phyloP scores from a whole-genome alignment of 1,139 yeast genomes.

The Debaryomycetaceae sp. region DNA sequence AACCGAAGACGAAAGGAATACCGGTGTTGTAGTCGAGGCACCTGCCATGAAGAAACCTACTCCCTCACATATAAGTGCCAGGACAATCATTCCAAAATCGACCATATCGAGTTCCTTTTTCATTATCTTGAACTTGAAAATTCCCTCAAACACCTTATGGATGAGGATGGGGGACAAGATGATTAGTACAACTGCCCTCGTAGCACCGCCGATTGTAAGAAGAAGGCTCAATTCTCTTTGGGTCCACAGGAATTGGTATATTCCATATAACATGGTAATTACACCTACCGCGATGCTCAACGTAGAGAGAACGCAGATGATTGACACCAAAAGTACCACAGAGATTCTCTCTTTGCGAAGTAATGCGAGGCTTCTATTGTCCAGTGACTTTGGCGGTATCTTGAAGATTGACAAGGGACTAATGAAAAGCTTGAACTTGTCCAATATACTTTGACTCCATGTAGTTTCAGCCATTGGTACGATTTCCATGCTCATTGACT shows the following conservation, averaged over 20 bases:
- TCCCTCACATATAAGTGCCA: conserved; percentile 35
- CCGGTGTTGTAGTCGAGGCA: conserved; percentile 14
- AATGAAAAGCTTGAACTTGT: not conserved
- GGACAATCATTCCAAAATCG: conserved; percentile 41
- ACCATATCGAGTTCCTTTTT: conserved; percentile 47
- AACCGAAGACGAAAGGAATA: conserved; percentile 18
- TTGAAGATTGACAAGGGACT: not conserved
- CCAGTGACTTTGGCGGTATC: conserved; percentile 7
- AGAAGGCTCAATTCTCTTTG: conserved; percentile 58
- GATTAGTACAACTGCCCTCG: conserved; percentile 33
- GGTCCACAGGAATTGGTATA: conserved; percentile 57
- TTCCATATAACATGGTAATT: conserved; percentile 53
- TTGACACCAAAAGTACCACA: conserved; percentile 42
- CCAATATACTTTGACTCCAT: not conserved
- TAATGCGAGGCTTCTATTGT: conserved; percentile 5
- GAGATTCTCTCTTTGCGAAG: conserved; percentile 21
- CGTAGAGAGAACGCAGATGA: conserved; percentile 44
- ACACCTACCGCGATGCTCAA: conserved; percentile 41
- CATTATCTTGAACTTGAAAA: conserved; percentile 30
- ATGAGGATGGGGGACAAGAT: conserved; percentile 33
- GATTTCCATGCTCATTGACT: conserved; percentile 15
- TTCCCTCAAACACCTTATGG: conserved; percentile 23
- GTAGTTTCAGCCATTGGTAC: not conserved
- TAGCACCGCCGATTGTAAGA: conserved; percentile 51
- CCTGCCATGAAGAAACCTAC: conserved; percentile 35